phyloP scores from a whole-genome alignment of 306 rosid genomes.

The Oemleria cerasiformis region DNA sequence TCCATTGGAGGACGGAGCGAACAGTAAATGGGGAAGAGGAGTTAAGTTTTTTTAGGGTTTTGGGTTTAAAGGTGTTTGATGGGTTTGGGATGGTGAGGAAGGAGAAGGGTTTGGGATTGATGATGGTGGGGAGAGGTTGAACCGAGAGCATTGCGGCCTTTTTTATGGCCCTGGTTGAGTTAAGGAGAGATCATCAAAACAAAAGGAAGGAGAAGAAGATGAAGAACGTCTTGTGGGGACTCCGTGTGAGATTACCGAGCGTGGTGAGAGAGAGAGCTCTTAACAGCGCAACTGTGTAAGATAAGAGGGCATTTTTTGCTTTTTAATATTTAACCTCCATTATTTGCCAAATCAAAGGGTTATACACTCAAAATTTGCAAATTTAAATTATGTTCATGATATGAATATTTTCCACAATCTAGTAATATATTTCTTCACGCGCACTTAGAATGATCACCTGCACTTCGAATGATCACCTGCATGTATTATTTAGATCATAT shows the following conservation, averaged over 20 bases:
- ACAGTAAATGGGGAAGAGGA: constrained; percentile 2
- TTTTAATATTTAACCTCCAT: no score
- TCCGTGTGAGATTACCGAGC: not conserved
- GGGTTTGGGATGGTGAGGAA: constrained; percentile 25
- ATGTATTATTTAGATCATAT: no score
- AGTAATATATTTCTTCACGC: no score
- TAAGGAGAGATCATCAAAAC: not conserved
- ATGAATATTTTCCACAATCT: no score
- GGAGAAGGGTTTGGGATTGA: constrained; percentile 22
- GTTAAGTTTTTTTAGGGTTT: constrained; percentile 32
- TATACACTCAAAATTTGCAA: no score
- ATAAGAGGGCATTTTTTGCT: not conserved
- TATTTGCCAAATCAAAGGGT: no score
- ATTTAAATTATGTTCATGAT: no score
- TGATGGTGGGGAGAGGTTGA: constrained; percentile 33
- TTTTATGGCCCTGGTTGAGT: not conserved
- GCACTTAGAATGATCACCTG: no score
- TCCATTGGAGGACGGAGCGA: constrained; percentile 75
- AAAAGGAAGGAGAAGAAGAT: not conserved
- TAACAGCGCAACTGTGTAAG: not conserved
- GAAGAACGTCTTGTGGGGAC: not conserved
- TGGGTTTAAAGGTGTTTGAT: constrained; percentile 26
- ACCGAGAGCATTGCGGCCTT: constrained; percentile 44
- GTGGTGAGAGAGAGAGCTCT: not conserved
- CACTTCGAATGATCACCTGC: no score